A percentile compares a stretch with the other conserved stretches of the same genome.
phyloP scores from a whole-genome alignment of 1,284 basidiomycete genomes.

The Naganishia albida region DNA sequence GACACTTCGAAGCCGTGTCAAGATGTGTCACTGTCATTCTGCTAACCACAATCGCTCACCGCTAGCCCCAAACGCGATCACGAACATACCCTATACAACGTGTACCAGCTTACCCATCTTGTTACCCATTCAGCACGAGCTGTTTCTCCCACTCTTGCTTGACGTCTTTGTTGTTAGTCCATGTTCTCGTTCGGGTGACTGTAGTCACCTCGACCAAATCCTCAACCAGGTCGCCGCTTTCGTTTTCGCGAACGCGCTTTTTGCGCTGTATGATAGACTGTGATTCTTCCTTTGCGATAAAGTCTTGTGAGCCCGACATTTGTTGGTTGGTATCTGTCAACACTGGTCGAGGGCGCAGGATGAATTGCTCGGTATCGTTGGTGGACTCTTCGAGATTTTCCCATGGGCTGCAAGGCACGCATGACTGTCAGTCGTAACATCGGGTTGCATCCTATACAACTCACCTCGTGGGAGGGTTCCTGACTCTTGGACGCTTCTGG shows the following conservation, averaged over 20 bases:
- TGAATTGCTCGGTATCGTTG: slow-evolving; percentile 2
- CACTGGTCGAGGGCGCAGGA: slow-evolving; percentile 6
- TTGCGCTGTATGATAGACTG: slow-evolving; percentile 19
- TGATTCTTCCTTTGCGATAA: slow-evolving; percentile 22
- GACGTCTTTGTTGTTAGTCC: slow-evolving; percentile 6
- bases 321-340: slow-evolving; percentile 1
- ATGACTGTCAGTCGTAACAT: not conserved
- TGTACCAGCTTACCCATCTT: not conserved
- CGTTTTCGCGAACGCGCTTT: slow-evolving; percentile 14
- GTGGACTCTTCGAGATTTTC: slow-evolving; percentile 11
- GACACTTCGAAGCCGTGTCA: too few relatives aligned
- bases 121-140: not conserved
- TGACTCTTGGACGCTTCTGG: slow-evolving; percentile 7
- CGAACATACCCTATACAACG: not conserved
- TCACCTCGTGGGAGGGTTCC: slow-evolving; percentile 10
- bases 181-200: slow-evolving; percentile 14
- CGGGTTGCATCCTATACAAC: not conserved
- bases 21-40: too few relatives aligned
- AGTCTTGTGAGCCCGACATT: slow-evolving; percentile 1
- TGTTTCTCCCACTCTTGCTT: slow-evolving; percentile 20
- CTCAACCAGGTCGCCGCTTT: slow-evolving; percentile 16
- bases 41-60: too few relatives aligned
- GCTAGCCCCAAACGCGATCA: too few relatives aligned
- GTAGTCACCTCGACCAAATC: slow-evolving; percentile 16
- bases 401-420: not conserved